Evolutionary conservation across 805 yeast genomes (phyloP), one percentile per base, ranked within the genome.

Genomic region (Ogataea corticis): DNA sequence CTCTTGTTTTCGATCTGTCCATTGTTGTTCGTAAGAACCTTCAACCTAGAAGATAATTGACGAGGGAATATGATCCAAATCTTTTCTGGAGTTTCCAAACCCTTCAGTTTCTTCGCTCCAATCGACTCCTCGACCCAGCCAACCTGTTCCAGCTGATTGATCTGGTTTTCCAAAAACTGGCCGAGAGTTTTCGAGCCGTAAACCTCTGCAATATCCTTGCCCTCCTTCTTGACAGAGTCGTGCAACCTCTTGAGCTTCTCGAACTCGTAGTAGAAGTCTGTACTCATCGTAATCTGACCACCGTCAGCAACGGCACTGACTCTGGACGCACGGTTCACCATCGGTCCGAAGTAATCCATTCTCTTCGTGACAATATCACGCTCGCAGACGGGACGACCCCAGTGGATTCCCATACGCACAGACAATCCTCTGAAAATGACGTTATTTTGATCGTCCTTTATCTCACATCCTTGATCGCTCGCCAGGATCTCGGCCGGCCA

Each of bases 331-430:
- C 96, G 76, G 59, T 94, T 94, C 27, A 94, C 99, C 90, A 94
- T 91, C 0, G 99, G 99, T 0, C 99, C 99, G 57, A 94, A 86
- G 66, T 94, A 94, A 68, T 94, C 99, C 99, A 94, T 94, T 71
- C 99, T 82, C 55, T 90, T 81, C 0, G 99, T 94, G 43, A 91
- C 91, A 48, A 92, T 85, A 70, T 94, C 99, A 7, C 85, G 79
- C 65, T 94, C 99, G 58, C 96, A 88, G 33, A 92, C 97, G 0
- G 99, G 98, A 1, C 85, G 75, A 51, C 99, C 99, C 96, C 98
- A 94, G 65, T 94, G 98, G 33, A 89, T 79, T 49, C 99, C 99
- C 98, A 94, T 94, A 61, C 99, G 79, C 9, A 94, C 99, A 0
- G 96, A 86, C 35, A 94, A 69, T 2, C 99, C 99, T 46, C 94